These are phyloP conservation scores for Austroboletus olivaceoglutinosus DNA, from an alignment of 1,284 basidiomycete species.

Conservation along the genomic window DNA sequence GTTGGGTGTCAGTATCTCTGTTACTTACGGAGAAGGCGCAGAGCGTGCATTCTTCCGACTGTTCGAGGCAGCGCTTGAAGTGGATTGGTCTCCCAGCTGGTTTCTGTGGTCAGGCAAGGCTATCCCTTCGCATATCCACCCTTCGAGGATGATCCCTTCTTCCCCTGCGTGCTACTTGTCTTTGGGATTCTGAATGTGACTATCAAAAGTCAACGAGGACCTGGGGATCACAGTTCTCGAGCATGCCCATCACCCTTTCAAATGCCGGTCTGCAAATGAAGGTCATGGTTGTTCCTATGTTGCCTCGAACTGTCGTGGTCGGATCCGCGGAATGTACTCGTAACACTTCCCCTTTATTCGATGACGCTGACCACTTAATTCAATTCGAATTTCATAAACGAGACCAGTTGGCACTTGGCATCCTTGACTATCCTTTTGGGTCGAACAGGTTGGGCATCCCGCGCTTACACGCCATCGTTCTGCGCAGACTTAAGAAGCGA, in stretches of 20 bases:
- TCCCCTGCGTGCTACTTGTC: conserved; percentile 4
- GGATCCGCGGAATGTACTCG: too few species aligned
- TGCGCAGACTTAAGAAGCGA: background rate
- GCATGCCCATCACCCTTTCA: background rate
- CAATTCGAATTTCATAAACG: too few species aligned
- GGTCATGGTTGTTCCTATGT: background rate
- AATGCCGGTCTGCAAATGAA: background rate
- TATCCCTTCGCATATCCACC: background rate
- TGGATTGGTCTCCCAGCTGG: background rate
- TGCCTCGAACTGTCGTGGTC: too few species aligned
- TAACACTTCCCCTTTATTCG: background rate
- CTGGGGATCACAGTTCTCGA: too few species aligned
- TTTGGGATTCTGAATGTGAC: background rate
- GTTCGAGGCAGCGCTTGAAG: conserved; percentile 6
- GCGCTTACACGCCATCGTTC: too few species aligned
- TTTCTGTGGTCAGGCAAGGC: conserved; percentile 8
- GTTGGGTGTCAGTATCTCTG: conserved; percentile 8
- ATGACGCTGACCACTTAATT: background rate
- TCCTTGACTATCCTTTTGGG: background rate
- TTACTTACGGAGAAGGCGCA: conserved; percentile 12
- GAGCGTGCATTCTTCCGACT: conserved; percentile 15
- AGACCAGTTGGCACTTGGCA: background rate
- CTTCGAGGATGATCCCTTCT: conserved; percentile 8
- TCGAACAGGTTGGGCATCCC: too few species aligned
- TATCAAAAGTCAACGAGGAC: background rate